phyloP scores from a whole-genome alignment of 2,329 filamentous ascomycete species.

The Colletotrichum sp. region DNA sequence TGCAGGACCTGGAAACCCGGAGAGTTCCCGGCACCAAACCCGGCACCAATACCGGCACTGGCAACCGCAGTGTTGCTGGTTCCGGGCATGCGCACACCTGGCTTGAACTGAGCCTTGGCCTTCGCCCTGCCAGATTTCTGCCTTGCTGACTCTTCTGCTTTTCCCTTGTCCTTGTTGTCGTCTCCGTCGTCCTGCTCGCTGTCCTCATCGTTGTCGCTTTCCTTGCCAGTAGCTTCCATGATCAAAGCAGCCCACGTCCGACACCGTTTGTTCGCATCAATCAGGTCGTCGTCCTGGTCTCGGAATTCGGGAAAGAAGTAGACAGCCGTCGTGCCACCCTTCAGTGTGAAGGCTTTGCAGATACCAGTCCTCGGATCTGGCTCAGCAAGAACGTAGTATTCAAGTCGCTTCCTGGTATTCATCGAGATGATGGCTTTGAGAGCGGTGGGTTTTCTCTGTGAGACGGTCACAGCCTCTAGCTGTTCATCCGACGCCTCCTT shows the following conservation, averaged over 20 bases:
- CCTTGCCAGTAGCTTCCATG: no score
- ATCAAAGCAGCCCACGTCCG: no score
- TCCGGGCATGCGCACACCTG: no score
- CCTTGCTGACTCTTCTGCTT: neutral
- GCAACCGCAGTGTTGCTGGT: no score
- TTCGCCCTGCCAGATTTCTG: neutral
- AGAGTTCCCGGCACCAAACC: no score
- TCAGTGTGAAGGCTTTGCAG: neutral
- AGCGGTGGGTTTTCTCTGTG: neutral
- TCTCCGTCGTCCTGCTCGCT: neutral
- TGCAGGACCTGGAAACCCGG: no score
- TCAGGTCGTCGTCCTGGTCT: neutral
- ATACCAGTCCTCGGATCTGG: neutral
- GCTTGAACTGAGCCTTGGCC: no score
- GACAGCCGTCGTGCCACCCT: neutral
- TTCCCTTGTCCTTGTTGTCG: neutral
- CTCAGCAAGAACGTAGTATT: neutral
- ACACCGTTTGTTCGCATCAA: no score
- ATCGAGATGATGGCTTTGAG: neutral
- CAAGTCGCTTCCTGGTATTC: neutral
- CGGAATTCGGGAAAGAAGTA: neutral
- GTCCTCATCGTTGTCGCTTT: no score
- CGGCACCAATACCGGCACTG: no score
- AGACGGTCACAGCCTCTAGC: no score
- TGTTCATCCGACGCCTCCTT: no score